Percentiles rank a stretch among this genome's conserved stretches.
These are phyloP conservation scores for Elsinoe fawcettii DNA, from an alignment of 2,329 filamentous ascomycete species.

Conservation along the genomic window DNA sequence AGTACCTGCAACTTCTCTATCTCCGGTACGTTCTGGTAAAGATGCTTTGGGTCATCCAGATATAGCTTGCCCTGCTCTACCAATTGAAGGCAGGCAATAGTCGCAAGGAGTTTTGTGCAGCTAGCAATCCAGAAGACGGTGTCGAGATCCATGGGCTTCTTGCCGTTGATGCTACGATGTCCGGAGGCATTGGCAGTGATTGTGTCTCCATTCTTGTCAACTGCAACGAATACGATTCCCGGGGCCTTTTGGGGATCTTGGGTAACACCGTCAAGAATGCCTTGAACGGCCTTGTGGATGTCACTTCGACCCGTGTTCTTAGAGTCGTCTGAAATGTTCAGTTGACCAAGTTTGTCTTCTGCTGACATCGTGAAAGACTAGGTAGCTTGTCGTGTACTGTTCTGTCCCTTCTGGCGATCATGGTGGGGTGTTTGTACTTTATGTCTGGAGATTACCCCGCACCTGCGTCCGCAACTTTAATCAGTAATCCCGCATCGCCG, in stretches of 20 bases:
- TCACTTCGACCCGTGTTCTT: conserved; percentile 4
- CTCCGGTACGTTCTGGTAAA: conserved; percentile 38
- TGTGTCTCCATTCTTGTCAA: conserved; percentile 38
- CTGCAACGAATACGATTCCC: conserved; percentile 39
- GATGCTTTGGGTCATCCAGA: conserved; percentile 35
- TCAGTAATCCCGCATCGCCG: background rate
- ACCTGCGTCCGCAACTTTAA: background rate
- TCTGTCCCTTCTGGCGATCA: background rate
- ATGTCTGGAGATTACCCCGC: conserved; percentile 5
- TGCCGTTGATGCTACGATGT: conserved; percentile 31
- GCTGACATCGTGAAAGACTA: background rate
- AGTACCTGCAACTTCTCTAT: conserved; percentile 37
- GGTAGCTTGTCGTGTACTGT: background rate
- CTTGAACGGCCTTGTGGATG: background rate
- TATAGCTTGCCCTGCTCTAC: conserved; percentile 37
- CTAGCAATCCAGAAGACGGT: conserved; percentile 53
- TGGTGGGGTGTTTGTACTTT: background rate
- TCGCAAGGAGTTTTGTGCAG: conserved; percentile 40
- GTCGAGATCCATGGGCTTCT: conserved; percentile 51
- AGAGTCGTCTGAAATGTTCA: background rate
- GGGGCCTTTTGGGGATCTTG: conserved; percentile 5
- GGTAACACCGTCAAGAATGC: conserved; percentile 5
- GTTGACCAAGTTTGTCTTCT: background rate
- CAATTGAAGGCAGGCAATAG: conserved; percentile 42
- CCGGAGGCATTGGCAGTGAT: conserved; percentile 38